Conservation (phyloP, 2,329 filamentous ascomycete genomes). For the Bipolaris cookei region DNA sequence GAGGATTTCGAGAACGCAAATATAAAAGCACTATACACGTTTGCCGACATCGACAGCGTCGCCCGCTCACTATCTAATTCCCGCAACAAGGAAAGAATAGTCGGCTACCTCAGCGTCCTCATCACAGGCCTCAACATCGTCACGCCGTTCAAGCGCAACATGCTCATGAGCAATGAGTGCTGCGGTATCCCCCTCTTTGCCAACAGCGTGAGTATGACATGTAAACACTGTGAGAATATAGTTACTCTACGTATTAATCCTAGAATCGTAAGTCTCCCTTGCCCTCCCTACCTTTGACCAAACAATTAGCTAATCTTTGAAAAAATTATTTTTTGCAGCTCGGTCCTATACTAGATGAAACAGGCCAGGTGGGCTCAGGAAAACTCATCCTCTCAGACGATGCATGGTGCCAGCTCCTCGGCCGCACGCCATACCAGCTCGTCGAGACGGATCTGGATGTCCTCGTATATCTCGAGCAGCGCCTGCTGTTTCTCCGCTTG, state of each 20-base stretch:
- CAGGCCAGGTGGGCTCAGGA: slow-evolving; percentile 57
- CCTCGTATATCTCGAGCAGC: slow-evolving; percentile 59
- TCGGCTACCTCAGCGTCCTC: slow-evolving; percentile 55
- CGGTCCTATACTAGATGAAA: slow-evolving; percentile 60
- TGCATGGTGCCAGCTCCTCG: slow-evolving; percentile 61
- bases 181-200: slow-evolving; percentile 63
- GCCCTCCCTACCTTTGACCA: background rate
- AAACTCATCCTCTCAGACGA: slow-evolving; percentile 61
- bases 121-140: slow-evolving; percentile 53
- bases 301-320: background rate
- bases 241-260: slow-evolving; percentile 52
- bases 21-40: slow-evolving; percentile 50
- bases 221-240: slow-evolving; percentile 51
- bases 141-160: slow-evolving; percentile 50
- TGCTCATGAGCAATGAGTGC: slow-evolving; percentile 56
- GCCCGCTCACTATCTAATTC: slow-evolving; percentile 32
- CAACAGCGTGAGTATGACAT: slow-evolving; percentile 52
- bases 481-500: slow-evolving; percentile 59
- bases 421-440: slow-evolving; percentile 54
- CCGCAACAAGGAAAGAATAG: slow-evolving; percentile 44
- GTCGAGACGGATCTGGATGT: slow-evolving; percentile 48
- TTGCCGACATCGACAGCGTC: slow-evolving; percentile 55
- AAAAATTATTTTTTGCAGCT: slow-evolving; percentile 43
- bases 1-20: slow-evolving; percentile 29
- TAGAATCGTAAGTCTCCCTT: slow-evolving; percentile 40